Evolutionary conservation across 2,329 filamentous ascomycete genomes (phyloP).

Genomic region (Diplodia sapinea): DNA sequence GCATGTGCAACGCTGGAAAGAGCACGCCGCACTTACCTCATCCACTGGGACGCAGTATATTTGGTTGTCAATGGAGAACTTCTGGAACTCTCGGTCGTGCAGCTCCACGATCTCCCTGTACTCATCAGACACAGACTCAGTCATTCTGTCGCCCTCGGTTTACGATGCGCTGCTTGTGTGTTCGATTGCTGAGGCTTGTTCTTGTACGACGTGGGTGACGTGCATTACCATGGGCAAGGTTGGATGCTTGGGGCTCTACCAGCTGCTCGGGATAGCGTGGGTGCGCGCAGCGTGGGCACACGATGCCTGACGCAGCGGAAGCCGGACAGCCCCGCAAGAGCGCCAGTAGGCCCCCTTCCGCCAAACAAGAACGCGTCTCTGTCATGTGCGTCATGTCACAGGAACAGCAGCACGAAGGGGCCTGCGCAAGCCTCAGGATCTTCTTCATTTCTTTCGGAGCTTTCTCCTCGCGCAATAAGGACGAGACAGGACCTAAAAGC

Average conservation of each 20-base stretch:
- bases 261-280: constrained; percentile 31
- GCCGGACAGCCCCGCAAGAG: constrained; percentile 32
- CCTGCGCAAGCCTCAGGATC: constrained; percentile 21
- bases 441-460: constrained; percentile 19
- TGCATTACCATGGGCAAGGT: constrained; percentile 29
- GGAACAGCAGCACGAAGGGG: constrained; percentile 16
- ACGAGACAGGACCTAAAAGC: constrained; percentile 15
- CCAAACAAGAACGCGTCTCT: constrained; percentile 25
- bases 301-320: constrained; percentile 31
- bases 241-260: constrained; percentile 26
- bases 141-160: constrained; percentile 28
- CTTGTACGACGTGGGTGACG: constrained; percentile 31
- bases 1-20: background rate
- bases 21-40: constrained; percentile 37
- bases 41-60: constrained; percentile 50
- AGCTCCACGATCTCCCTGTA: constrained; percentile 39
- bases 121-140: constrained; percentile 30
- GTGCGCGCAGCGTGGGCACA: constrained; percentile 28
- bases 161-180: constrained; percentile 3
- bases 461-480: constrained; percentile 24
- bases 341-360: constrained; percentile 28
- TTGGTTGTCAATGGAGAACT: constrained; percentile 44
- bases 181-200: constrained; percentile 15
- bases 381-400: constrained; percentile 29
- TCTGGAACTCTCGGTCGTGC: constrained; percentile 49